Evolutionary conservation across 768 basidiomycete genomes (phyloP), one percentile per base, ranked within the genome.

Genomic region (Boletus rubroflammeus): DNA sequence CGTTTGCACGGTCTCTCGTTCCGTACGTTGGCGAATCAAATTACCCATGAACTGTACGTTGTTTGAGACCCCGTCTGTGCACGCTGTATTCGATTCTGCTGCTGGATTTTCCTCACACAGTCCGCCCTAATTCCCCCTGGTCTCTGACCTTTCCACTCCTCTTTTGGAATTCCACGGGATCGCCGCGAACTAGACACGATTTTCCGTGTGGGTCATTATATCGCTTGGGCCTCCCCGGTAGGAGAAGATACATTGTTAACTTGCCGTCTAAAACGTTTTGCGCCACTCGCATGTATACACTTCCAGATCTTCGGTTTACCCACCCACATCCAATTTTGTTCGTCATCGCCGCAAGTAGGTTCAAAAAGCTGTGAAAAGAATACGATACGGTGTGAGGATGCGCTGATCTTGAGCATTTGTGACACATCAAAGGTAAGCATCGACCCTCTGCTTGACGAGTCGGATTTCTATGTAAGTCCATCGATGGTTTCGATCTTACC

Each of bases 101-200:
- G 6, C 42, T 47, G 36, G 40, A 38, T 46, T 40, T 51, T 46
- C 54, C 43, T 49, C 51, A 19, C 51, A 35, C 59, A 39, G 36
- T 32, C 42, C 43, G 34, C 31, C 32, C 17, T 49, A 44, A 26
- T 52, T 26, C 47, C 43, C 38, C 40, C 19, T 48, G 36, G 41
- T 17, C 19, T 38, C 6, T 7, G 48, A 53, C 49, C 39, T 38
- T 43, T n/a, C 35, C 19, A 11, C 21, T 17, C 21, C n/a, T 15
- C 46, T 34, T 19, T 47, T 35, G 42, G 36, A 44, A 26, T 44
- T 36, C 23, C 23, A 14, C 40, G 41, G 51, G 51, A 46, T 47
- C 43, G 42, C 34, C 29, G 39, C 28, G 19, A 25, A 13, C 17
- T 19, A 9, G 21, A 15, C 23, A 15, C 6, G 21, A 23, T 23